Evolutionary conservation across 768 basidiomycete species (phyloP).

Genomic region (Boletus vinaceobasis): DNA sequence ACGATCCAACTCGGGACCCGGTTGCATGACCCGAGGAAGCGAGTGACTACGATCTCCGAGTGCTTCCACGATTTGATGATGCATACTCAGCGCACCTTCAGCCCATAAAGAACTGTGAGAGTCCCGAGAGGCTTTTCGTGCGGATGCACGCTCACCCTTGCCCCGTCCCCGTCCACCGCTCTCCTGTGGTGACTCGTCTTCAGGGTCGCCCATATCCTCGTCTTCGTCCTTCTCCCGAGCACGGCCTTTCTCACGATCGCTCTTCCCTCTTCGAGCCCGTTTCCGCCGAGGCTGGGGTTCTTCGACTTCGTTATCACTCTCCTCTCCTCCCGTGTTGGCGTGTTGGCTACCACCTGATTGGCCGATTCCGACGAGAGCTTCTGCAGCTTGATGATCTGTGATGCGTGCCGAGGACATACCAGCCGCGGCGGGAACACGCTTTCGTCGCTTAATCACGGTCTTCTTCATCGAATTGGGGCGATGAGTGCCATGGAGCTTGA

Average conservation of each 20-base stretch:
- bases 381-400: constrained; percentile 86
- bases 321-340: constrained; percentile 36
- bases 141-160: constrained; percentile 38
- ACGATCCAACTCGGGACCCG: constrained; percentile 30
- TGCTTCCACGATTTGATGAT: constrained; percentile 34
- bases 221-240: constrained; percentile 42
- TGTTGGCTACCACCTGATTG: constrained; percentile 41
- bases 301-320: constrained; percentile 39
- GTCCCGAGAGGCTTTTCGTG: constrained; percentile 34
- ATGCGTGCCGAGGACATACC: constrained; percentile 47
- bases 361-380: constrained; percentile 82
- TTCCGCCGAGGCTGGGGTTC: constrained; percentile 58
- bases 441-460: constrained; percentile 96
- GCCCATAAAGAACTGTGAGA: constrained; percentile 32
- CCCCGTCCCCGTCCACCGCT: constrained; percentile 30
- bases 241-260: constrained; percentile 37
- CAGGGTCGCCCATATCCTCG: constrained; percentile 47
- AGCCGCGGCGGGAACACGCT: constrained; percentile 89
- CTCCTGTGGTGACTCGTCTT: constrained; percentile 32
- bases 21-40: constrained; percentile 31
- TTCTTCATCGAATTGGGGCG: constrained; percentile 99
- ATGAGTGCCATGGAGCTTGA: constrained; percentile 96
- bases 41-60: constrained; percentile 34
- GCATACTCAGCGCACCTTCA: constrained; percentile 35
- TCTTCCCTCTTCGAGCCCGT: constrained; percentile 43